phyloP scores from a whole-genome alignment of 352 stramenopile genomes.

The Pythium insidiosum region DNA sequence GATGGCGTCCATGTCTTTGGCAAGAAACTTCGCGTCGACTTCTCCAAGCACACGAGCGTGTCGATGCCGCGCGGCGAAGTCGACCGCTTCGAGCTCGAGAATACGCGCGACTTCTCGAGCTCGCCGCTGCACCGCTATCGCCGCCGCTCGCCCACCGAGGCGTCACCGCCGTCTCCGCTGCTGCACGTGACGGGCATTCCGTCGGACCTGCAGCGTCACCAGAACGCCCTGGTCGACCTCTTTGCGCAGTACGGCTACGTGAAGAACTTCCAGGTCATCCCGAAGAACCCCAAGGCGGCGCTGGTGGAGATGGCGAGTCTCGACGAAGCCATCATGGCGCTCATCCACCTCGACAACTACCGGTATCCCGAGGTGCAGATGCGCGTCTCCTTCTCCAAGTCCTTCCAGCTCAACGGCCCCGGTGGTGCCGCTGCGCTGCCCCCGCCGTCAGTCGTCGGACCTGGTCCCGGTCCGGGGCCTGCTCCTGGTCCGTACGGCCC shows the following conservation, averaged over 20 bases:
- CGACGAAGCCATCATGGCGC: slow-evolving; percentile 68
- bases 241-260: slow-evolving; percentile 68
- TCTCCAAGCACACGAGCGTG: slow-evolving; percentile 72
- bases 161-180: slow-evolving; percentile 47
- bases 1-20: slow-evolving; percentile 68
- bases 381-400: slow-evolving; percentile 78
- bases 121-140: slow-evolving; percentile 77
- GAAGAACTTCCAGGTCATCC: slow-evolving; percentile 66
- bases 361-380: slow-evolving; percentile 64
- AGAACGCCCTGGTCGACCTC: slow-evolving; percentile 48
- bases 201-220: slow-evolving; percentile 48
- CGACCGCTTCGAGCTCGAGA: slow-evolving; percentile 76
- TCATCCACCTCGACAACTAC: slow-evolving; percentile 64
- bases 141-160: slow-evolving; percentile 49
- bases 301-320: slow-evolving; percentile 67
- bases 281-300: slow-evolving; percentile 73
- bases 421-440: not conserved
- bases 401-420: slow-evolving; percentile 21
- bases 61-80: slow-evolving; percentile 78
- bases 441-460: not conserved
- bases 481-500: slow-evolving; percentile 10
- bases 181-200: slow-evolving; percentile 76
- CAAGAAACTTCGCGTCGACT: slow-evolving; percentile 78
- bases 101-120: slow-evolving; percentile 68
- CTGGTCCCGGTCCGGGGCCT: not conserved